A percentile compares a stretch with the other conserved stretches of the same genome.
These are phyloP conservation scores for Hypoxylon sp. DNA, from an alignment of 2,329 filamentous ascomycete species.

Conservation along the genomic window DNA sequence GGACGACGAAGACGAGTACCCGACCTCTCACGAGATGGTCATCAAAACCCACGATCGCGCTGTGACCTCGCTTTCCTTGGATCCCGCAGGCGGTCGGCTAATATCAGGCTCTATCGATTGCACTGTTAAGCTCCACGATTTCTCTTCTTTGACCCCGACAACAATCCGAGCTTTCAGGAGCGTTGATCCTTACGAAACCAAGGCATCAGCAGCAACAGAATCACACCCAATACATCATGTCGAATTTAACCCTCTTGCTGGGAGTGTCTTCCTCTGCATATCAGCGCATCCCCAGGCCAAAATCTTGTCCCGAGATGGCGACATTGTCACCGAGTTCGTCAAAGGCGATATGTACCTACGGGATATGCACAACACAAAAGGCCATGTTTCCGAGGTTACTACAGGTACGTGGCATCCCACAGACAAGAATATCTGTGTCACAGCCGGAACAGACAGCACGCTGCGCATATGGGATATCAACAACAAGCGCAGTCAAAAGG, in stretches of 20 bases:
- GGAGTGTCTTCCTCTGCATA: slow-evolving; percentile 85
- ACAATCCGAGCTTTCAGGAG: slow-evolving; percentile 95
- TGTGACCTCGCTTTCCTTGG: slow-evolving; percentile 86
- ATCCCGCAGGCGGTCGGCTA: slow-evolving; percentile 86
- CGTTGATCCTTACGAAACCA: slow-evolving; percentile 86
- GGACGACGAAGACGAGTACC: slow-evolving; percentile 87
- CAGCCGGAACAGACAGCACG: slow-evolving; percentile 94
- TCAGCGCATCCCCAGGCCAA: slow-evolving; percentile 92
- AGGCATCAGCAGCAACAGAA: slow-evolving; percentile 79
- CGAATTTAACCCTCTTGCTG: slow-evolving; percentile 86
- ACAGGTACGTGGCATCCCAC: slow-evolving; percentile 92
- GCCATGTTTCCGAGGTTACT: slow-evolving; percentile 92
- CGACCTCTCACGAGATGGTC: slow-evolving; percentile 91
- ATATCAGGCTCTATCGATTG: slow-evolving; percentile 94
- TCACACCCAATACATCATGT: slow-evolving; percentile 90
- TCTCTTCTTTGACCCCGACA: slow-evolving; percentile 94
- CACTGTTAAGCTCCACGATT: slow-evolving; percentile 92
- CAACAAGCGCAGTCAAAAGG: slow-evolving; percentile 88
- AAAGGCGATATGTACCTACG: slow-evolving; percentile 99
- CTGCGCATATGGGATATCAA: slow-evolving; percentile 98
- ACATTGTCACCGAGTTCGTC: slow-evolving; percentile 86
- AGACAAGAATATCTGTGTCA: slow-evolving; percentile 87
- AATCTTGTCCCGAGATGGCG: slow-evolving; percentile 90
- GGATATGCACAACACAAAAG: slow-evolving; percentile 98
- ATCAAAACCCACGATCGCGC: slow-evolving; percentile 93